Percentiles rank a stretch among this genome's conserved stretches.
These are phyloP conservation scores for Fusarium agapanthi DNA, from an alignment of 2,329 filamentous ascomycete genomes.

Conservation along the genomic window DNA sequence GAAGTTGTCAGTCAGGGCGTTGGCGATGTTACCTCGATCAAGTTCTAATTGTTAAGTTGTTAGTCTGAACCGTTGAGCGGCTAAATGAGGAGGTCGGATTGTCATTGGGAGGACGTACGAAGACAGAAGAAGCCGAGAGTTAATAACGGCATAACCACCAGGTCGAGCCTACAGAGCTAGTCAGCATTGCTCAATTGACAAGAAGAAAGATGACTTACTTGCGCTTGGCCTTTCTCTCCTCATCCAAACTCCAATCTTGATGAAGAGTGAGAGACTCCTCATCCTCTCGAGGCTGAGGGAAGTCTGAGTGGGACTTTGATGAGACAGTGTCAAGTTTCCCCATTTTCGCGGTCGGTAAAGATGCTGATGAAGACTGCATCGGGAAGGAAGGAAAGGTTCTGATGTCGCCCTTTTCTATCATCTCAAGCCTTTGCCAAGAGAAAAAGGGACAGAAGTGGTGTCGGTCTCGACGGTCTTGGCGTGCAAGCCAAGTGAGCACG, in stretches of 20 bases:
- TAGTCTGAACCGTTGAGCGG: not conserved
- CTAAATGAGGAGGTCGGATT: accelerated
- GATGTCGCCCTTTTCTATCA: constrained; percentile 14
- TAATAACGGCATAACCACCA: constrained; percentile 54
- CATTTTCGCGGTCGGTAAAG: constrained; percentile 13
- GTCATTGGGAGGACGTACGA: constrained; percentile 40
- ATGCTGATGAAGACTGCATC: not conserved
- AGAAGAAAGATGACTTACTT: constrained; percentile 11
- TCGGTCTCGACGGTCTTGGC: constrained; percentile 20
- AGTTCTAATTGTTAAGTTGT: constrained; percentile 8
- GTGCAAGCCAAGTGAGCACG: constrained; percentile 37
- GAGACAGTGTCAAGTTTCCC: constrained; percentile 18
- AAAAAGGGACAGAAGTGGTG: not conserved
- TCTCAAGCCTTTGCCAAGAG: not conserved
- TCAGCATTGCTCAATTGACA: not conserved
- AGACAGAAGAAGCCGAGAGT: constrained; percentile 55
- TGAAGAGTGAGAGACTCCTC: constrained; percentile 43
- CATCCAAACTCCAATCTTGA: constrained; percentile 48
- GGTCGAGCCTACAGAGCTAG: constrained; percentile 45
- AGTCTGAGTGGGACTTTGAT: constrained; percentile 19
- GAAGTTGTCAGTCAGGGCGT: constrained; percentile 59
- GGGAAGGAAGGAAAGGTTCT: not conserved
- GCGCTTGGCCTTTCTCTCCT: constrained; percentile 50
- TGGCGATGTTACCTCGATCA: constrained; percentile 55
- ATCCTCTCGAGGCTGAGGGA: constrained; percentile 38